Evolutionary conservation across 345 rosid species (phyloP).

Genomic region (Syzygium oleosum): DNA sequence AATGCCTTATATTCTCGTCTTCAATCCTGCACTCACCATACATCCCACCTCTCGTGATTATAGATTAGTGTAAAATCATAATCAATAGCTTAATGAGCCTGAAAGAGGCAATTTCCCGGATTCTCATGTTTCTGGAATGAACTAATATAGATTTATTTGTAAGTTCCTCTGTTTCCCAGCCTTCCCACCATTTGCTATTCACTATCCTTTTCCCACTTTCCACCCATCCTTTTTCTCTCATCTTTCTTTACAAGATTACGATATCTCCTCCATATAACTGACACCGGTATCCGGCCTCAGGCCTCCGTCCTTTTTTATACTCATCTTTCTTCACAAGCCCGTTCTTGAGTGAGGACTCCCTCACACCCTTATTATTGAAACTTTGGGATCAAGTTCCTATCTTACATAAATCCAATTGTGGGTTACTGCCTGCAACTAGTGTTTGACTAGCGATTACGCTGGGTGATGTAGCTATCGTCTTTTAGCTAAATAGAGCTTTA

Average conservation of each 20-base stretch:
- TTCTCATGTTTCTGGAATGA: neutral
- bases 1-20: neutral
- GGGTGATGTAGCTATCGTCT: neutral
- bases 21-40: neutral
- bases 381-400: constrained; percentile 7
- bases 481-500: neutral
- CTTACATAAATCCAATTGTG: constrained; percentile 42
- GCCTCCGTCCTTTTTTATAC: neutral
- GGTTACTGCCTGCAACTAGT: neutral
- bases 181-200: neutral
- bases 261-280: neutral
- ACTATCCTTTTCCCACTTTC: neutral
- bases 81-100: neutral
- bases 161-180: neutral
- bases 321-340: neutral
- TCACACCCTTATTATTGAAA: neutral
- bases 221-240: no score
- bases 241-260: no score
- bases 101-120: neutral
- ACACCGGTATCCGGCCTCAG: neutral
- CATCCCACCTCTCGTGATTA: neutral
- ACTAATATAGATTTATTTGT: no score
- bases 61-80: neutral
- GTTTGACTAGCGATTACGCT: neutral
- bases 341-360: neutral